phyloP scores from a whole-genome alignment of 495 filamentous ascomycete species.

The Aspergillus avenaceus region DNA sequence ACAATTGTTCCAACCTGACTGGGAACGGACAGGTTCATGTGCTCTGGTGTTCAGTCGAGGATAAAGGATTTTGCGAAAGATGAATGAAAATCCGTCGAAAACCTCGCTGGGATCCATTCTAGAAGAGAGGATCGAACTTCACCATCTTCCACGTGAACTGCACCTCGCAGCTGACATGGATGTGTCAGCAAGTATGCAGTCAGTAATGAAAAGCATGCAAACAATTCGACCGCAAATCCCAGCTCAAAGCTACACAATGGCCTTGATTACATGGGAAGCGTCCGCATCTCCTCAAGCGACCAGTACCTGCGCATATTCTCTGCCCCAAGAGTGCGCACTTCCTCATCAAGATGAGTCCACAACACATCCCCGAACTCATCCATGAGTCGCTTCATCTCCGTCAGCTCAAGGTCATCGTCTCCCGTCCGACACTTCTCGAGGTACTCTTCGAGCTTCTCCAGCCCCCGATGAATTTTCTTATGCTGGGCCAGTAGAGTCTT shows the following conservation, averaged over 20 bases:
- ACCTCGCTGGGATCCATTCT: too few species aligned
- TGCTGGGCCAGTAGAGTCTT: constrained; percentile 75
- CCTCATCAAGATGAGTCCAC: constrained; percentile 70
- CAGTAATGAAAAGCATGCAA: too few species aligned
- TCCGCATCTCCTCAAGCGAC: constrained; percentile 69
- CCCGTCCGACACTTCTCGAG: constrained; percentile 58
- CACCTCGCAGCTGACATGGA: too few species aligned
- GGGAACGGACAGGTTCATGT: background rate
- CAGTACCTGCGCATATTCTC: constrained; percentile 89
- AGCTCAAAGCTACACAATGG: too few species aligned
- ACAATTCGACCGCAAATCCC: too few species aligned
- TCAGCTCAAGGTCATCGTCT: constrained; percentile 64
- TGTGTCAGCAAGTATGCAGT: too few species aligned
- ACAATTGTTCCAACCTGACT: background rate
- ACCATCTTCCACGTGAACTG: too few species aligned
- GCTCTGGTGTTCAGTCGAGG: too few species aligned
- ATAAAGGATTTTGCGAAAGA: too few species aligned
- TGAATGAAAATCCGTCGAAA: too few species aligned
- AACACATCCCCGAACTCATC: constrained; percentile 62
- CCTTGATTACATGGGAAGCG: constrained; percentile 58
- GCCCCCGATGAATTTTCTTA: constrained; percentile 70
- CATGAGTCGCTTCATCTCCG: constrained; percentile 66
- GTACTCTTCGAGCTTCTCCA: constrained; percentile 71
- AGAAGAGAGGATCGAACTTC: too few species aligned
- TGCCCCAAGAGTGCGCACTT: constrained; percentile 64